These are phyloP conservation scores for Gossypium gossypioides DNA, from an alignment of 441 rosid genomes.

Conservation along the genomic window DNA sequence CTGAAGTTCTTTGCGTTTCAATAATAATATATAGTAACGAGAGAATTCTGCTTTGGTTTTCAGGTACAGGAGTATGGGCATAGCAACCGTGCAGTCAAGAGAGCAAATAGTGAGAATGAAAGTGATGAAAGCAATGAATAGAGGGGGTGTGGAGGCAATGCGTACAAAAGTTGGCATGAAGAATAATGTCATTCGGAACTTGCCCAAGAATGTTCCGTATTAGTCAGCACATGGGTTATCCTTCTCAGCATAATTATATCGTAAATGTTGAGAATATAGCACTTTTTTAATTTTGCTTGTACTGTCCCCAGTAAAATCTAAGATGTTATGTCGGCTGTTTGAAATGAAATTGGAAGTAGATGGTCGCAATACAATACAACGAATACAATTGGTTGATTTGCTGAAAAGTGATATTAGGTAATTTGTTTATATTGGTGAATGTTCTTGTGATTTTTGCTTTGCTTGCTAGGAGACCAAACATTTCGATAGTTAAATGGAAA, in stretches of 20 bases:
- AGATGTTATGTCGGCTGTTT: not conserved
- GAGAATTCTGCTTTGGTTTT: not conserved
- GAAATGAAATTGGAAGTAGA: not conserved
- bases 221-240: conserved; percentile 19
- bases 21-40: not conserved
- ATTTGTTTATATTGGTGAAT: not conserved
- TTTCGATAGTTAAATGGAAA: not conserved
- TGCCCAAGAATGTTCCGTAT: conserved; percentile 72
- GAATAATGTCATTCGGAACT: conserved; percentile 69
- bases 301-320: not conserved
- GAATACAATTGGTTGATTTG: not conserved
- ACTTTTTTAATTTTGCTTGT: not conserved
- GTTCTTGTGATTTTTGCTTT: not conserved
- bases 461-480: not conserved
- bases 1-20: not conserved
- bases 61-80: conserved; percentile 83
- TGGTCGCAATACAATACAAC: not conserved
- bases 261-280: not conserved
- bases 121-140: conserved; percentile 68
- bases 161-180: conserved; percentile 69
- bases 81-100: conserved; percentile 69
- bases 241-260: not conserved
- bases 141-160: conserved; percentile 47
- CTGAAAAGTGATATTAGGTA: not conserved
- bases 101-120: conserved; percentile 76